Conservation (phyloP, 1,284 basidiomycete genomes). For the Coniferiporia weirii region DNA sequence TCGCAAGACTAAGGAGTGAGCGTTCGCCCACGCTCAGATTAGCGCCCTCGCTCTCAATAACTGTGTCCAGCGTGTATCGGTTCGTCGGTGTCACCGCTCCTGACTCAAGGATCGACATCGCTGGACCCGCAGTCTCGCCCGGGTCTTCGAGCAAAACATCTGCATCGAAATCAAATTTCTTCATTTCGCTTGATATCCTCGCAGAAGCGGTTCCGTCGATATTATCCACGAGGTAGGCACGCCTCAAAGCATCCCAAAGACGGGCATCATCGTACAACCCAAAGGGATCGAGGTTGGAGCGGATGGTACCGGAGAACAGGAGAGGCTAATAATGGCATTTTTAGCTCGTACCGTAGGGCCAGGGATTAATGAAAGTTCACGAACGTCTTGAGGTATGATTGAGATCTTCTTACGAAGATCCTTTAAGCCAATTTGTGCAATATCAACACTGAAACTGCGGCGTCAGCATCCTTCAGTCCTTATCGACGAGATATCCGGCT, state of each 20-base stretch:
- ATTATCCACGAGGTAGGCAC: slow-evolving; percentile 47
- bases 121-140: slow-evolving; percentile 1
- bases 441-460: slow-evolving; percentile 45
- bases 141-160: not conserved
- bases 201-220: not conserved
- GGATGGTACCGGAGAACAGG: slow-evolving; percentile 52
- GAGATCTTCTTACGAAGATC: slow-evolving; percentile 43
- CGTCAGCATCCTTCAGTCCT: not conserved
- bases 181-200: not conserved
- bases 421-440: slow-evolving; percentile 43
- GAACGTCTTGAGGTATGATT: slow-evolving; percentile 50
- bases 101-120: slow-evolving; percentile 9
- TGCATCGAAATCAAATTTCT: not conserved
- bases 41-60: slow-evolving; percentile 58
- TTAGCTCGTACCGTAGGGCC: slow-evolving; percentile 13
- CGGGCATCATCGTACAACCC: slow-evolving; percentile 50
- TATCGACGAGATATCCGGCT: slow-evolving; percentile 31
- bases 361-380: not conserved
- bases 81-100: slow-evolving; percentile 20
- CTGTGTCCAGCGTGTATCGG: slow-evolving; percentile 48
- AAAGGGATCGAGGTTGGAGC: slow-evolving; percentile 70
- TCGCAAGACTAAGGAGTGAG: slow-evolving; percentile 63
- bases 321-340: slow-evolving; percentile 33
- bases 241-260: slow-evolving; percentile 57
- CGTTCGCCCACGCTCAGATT: slow-evolving; percentile 65